Evolutionary conservation across 1,139 yeast species (phyloP), one percentile per base, ranked within the genome.

Genomic region (Hyphopichia pseudoburtonii): DNA sequence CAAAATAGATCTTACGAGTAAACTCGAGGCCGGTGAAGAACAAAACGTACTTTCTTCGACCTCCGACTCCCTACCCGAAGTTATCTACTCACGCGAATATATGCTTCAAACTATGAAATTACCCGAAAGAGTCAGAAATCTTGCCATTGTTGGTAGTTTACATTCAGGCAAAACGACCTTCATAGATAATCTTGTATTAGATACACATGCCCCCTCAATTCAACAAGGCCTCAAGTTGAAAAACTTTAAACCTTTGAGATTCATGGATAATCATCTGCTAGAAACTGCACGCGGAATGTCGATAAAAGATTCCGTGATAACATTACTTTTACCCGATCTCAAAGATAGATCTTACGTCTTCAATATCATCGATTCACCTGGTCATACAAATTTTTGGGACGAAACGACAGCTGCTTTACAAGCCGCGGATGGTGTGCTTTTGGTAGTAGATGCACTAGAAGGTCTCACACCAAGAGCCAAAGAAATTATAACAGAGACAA

Each of bases 131-230:
- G 72, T 84, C 18, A 72, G 95, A 39, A 90, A 86, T 56, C 64
- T 90, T n/a, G 86, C 92, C 0, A 46, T 94, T 1, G 78, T 83
- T n/a, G 98, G 98, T 0, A 78, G 80, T 35, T 54, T 86, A 3
- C 87, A 87, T 50, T 80, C 86, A n/a, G 98, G 99, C 2, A 92
- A 94, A 60, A 86, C 97, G 0, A 70, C 88, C 0, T 61, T 90
- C 1, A 47, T 86, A n/a, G 96, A 89, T 54, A 60, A 77, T 62
- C 59, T 90, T 23, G 78, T 88, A 0, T 48, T 64, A 4, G 80
- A 81, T 38, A 80, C 95, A 0, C 96, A 88, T 54, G 40, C 52
- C 1, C 47, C 56, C 4, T 46, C 62, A 4, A 45, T 72, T 7
- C 55, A 60, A 4, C 54, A 60, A 11, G 41, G 55, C 4, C 54